phyloP scores from a whole-genome alignment of 2,329 filamentous ascomycete species.

The Teratosphaeria zuluensis region DNA sequence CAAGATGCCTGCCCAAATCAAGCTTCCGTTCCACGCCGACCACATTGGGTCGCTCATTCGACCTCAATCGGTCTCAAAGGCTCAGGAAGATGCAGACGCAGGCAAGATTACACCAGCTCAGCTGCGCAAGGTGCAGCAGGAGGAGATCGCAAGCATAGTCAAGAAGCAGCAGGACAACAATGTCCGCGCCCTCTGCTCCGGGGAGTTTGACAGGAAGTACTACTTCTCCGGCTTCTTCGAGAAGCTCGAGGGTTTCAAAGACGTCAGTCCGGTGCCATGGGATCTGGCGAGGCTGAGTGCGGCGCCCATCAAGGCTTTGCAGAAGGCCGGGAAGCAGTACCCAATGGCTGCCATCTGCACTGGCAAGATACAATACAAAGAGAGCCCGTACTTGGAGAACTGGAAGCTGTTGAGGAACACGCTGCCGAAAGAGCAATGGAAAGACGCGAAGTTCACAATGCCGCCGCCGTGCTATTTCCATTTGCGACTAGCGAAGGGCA shows the following conservation, averaged over 20 bases:
- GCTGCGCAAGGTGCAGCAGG: constrained; percentile 53
- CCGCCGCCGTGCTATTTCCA: constrained; percentile 30
- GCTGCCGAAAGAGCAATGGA: constrained; percentile 26
- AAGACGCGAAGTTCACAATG: constrained; percentile 30
- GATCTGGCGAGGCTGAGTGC: constrained; percentile 26
- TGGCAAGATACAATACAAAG: constrained; percentile 27
- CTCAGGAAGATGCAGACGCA: constrained; percentile 47
- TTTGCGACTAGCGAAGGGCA: constrained; percentile 25
- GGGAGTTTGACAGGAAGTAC: constrained; percentile 49
- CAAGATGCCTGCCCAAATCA: constrained; percentile 12
- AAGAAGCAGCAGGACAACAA: constrained; percentile 54
- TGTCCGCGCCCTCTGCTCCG: constrained; percentile 56
- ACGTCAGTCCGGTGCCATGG: constrained; percentile 28
- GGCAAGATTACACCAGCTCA: constrained; percentile 46
- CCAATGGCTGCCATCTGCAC: constrained; percentile 29
- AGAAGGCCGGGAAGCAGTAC: constrained; percentile 30
- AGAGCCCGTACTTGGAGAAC: constrained; percentile 27
- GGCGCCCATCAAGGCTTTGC: constrained; percentile 27
- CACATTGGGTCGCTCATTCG: constrained; percentile 65
- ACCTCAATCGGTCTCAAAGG: constrained; percentile 51
- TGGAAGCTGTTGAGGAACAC: constrained; percentile 25
- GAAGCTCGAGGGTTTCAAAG: constrained; percentile 29
- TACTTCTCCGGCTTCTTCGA: constrained; percentile 31
- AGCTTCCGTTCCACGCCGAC: constrained; percentile 60
- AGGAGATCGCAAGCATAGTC: constrained; percentile 56